A percentile compares a stretch with the other conserved stretches of the same genome.
phyloP scores from a whole-genome alignment of 2,329 filamentous ascomycete genomes.

The Pseudogymnoascus sp. region DNA sequence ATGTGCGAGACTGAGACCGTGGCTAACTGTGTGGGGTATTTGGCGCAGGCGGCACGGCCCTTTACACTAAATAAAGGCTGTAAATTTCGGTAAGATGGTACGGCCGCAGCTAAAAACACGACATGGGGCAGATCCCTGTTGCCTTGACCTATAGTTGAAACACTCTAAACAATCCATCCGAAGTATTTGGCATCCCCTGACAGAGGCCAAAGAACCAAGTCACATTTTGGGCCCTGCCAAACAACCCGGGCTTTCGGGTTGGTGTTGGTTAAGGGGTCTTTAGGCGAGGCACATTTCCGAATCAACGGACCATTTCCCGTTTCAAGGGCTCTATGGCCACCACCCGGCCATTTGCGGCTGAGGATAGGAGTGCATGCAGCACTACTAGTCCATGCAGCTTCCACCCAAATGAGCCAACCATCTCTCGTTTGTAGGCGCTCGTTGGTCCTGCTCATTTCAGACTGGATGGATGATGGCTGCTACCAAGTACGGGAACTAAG shows the following conservation, averaged over 20 bases:
- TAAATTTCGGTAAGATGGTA: background rate
- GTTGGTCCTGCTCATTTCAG: background rate
- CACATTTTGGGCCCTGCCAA: background rate
- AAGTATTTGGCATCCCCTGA: background rate
- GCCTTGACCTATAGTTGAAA: background rate
- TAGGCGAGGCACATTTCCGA: background rate
- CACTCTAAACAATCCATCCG: background rate
- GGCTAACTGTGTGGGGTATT: background rate
- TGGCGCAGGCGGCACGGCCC: background rate
- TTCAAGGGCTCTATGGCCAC: background rate
- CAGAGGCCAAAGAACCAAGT: background rate
- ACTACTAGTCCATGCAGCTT: background rate
- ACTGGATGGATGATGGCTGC: background rate
- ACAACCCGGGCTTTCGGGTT: background rate
- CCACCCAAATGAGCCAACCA: background rate
- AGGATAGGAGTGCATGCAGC: background rate
- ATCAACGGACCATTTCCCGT: background rate
- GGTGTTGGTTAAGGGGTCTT: background rate
- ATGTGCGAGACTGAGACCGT: background rate
- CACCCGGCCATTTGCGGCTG: background rate
- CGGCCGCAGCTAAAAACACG: no score
- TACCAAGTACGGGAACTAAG: background rate
- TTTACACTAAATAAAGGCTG: background rate
- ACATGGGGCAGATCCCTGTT: background rate
- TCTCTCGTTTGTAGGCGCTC: background rate